Evolutionary conservation across 257 asterid species (phyloP).

Genomic region (Nicotiana undulata): DNA sequence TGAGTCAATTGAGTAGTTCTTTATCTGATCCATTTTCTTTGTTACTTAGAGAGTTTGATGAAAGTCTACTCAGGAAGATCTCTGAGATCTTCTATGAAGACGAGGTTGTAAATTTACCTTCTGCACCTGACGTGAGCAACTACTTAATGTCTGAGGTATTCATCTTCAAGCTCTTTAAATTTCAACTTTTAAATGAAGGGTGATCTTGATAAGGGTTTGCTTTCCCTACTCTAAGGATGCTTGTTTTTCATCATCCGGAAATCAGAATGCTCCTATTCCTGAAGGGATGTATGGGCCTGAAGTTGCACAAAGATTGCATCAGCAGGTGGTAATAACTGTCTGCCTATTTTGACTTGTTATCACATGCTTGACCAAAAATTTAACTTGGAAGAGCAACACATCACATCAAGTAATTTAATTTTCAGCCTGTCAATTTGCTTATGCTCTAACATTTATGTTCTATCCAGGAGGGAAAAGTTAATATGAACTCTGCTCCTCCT

Average conservation of each 20-base stretch:
- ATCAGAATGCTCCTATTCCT: conserved; percentile 41
- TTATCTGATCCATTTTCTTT: background rate
- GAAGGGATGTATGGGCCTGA: conserved; percentile 86
- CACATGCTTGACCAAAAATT: background rate
- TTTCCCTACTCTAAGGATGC: conserved; percentile 47
- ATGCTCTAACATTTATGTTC: conserved; percentile 1
- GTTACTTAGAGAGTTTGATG: conserved; percentile 77
- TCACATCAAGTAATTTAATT: conserved; percentile 2
- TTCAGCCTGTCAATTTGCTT: conserved; percentile 9
- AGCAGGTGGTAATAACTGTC: conserved; percentile 26
- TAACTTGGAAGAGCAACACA: background rate
- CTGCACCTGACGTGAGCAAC: conserved; percentile 93
- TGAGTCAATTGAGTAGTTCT: background rate
- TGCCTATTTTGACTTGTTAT: conserved; percentile 3
- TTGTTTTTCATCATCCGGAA: conserved; percentile 59
- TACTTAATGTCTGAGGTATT: conserved; percentile 86
- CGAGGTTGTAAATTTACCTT: conserved; percentile 67
- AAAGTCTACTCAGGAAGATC: conserved; percentile 51
- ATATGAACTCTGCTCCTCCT: conserved; percentile 30
- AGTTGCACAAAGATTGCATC: conserved; percentile 51
- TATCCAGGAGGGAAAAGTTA: conserved; percentile 64
- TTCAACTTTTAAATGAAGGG: conserved; percentile 3
- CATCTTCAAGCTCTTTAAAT: background rate
- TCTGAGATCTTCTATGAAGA: conserved; percentile 76
- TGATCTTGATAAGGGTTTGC: conserved; percentile 7